Evolutionary conservation across 768 basidiomycete genomes (phyloP), one percentile per base, ranked within the genome.

Genomic region (Auriculariales sp.): DNA sequence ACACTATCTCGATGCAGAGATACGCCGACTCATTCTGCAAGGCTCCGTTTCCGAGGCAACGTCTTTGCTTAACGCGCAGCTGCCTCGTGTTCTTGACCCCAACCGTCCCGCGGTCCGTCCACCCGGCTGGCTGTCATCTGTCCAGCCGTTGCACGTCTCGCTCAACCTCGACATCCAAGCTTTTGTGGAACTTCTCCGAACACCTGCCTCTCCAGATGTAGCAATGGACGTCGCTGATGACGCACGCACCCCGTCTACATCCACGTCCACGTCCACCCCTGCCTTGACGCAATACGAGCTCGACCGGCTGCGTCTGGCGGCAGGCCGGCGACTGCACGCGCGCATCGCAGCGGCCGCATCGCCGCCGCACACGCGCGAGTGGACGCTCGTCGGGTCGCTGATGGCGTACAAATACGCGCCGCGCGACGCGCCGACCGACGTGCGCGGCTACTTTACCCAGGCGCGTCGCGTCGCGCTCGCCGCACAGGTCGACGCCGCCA

Each of bases 141-240:
- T 80, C 25, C 71, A 82, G 44, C 83, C 90, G n/a, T 62, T 69
- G 1, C 87, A 91, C 57, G 71, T 94, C 48, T 68, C 70, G 15
- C 73, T 97, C 53, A 92, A 95, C 60, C 78, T 97, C 32, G 83
- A 82, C 46, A 86, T 95, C 45, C 80, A 85, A 34, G 76, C 78
- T 2, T 97, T 95, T 66, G 80, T 87, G 58, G 93, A 97, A 63
- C 74, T 81, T 19, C 79, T 88, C 54, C 78, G 90, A 27, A 83
- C 83, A 4, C 2, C 61, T 74, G 11, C 83, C 86, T 3, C 70
- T 88, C 15, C 65, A 66, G 2, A 47, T 46, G 28, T 45, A 49
- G 3, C 25, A 44, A 15, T 22, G 31, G 25, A 3, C 73, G 72
- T 57, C 62, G 63, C 31, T 55, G 65, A 24, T 52, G 59, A 32